Base-by-base conservation (phyloP, 2,329 filamentous ascomycete genomes). In the Aspergillus piperis region DNA sequence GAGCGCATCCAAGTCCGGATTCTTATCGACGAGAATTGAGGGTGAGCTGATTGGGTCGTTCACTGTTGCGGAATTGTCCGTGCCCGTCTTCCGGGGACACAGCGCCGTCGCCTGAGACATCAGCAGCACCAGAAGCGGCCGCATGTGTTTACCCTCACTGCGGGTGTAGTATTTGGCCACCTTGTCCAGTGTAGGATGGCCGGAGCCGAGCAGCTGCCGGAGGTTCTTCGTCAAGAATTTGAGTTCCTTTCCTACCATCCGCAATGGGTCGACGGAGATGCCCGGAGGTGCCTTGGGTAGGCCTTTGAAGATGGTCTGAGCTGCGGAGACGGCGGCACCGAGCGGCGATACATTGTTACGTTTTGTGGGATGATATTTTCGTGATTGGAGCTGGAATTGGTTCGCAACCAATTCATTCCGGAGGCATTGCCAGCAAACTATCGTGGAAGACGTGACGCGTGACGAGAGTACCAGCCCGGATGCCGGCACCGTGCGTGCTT, bases 111-210 rank as follows among this genome's bases (percentile, higher is more conserved):
- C 95, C 73, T 93, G 87, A 63, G 93, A 94, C 94, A 99, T 98
- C 70, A 99, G 87, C 63, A 99, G 86, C 30, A 99, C 93, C 62
- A 99, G 90, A 76, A 97, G 86, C 30, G 95, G 95, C 67, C 95
- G 89, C 68, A 99, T 89, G 78, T 98, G 95, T 81, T 99, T 99
- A 64, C 95, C 95, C 82, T 98, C 92, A 61, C 91, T 91, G 71
- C 94, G 90, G 21, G 95, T 96, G 77, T 99, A 99, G 82, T 99
- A 99, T 79, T 99, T 99, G 55, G 95, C 92, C 27, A 93, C 94
- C 44, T 91, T 93, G 73, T 98, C 95, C 62, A 99, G 85, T 49
- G 93, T 92, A 0, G 95, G 95, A 73, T 99, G 94, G 5, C 94
- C 94, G 0, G 93, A 97, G 5, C 94, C 94, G 15, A 98, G 82